Conservation (phyloP, 345 rosid species). For the Dovyalis caffra region DNA sequence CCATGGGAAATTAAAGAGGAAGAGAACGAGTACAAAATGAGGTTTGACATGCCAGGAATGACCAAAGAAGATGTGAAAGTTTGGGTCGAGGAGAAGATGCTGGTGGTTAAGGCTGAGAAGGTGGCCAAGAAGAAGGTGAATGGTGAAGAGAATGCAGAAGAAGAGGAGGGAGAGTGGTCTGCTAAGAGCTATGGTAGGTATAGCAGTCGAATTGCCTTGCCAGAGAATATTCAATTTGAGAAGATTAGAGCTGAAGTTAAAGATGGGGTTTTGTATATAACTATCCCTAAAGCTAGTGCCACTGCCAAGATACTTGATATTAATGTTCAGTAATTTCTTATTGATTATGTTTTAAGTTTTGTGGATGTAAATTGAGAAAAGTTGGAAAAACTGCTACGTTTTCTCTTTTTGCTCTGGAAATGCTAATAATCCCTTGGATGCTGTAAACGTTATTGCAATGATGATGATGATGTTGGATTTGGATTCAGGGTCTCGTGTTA, state of each 20-base stretch:
- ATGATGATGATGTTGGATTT: no score
- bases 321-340: slow-evolving; percentile 19
- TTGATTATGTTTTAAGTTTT: background rate
- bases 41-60: slow-evolving; percentile 80
- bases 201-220: slow-evolving; percentile 55
- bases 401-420: no score
- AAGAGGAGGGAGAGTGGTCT: slow-evolving; percentile 49
- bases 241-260: slow-evolving; percentile 61
- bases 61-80: slow-evolving; percentile 60
- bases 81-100: slow-evolving; percentile 62
- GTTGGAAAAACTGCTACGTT: no score
- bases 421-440: no score
- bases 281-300: slow-evolving; percentile 43
- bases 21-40: slow-evolving; percentile 49
- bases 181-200: slow-evolving; percentile 58
- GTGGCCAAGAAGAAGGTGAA: slow-evolving; percentile 18
- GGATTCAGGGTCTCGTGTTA: no score
- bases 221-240: slow-evolving; percentile 57
- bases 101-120: slow-evolving; percentile 58
- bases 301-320: slow-evolving; percentile 24
- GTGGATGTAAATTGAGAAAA: background rate
- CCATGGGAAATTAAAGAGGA: slow-evolving; percentile 71
- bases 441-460: no score
- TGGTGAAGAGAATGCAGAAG: slow-evolving; percentile 8
- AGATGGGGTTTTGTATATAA: slow-evolving; percentile 58